phyloP scores from a whole-genome alignment of 2,329 filamentous ascomycete genomes.

The Pseudogymnoascus sp. region DNA sequence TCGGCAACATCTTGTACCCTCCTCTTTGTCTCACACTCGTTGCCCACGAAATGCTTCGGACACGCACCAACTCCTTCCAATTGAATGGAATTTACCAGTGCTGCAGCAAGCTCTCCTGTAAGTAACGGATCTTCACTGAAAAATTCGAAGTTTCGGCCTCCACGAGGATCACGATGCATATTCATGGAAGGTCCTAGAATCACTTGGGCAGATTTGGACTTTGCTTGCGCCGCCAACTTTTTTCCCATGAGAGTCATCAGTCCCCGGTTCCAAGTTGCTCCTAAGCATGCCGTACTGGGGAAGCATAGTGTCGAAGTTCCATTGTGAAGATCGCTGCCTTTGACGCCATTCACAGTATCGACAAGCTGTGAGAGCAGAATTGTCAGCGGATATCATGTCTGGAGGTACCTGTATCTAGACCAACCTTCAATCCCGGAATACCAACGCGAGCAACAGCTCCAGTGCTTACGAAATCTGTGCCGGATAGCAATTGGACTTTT shows the following conservation, averaged over 20 bases:
- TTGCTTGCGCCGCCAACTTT: constrained; percentile 22
- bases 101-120: constrained; percentile 25
- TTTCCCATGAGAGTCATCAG: constrained; percentile 22
- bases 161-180: constrained; percentile 19
- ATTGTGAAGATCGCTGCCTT: constrained; percentile 9
- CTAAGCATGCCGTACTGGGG: constrained; percentile 13
- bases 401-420: not conserved
- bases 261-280: constrained; percentile 23
- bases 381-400: not conserved
- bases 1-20: constrained; percentile 23
- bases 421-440: constrained; percentile 25
- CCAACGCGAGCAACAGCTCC: constrained; percentile 21
- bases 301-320: constrained; percentile 9
- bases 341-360: constrained; percentile 13
- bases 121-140: constrained; percentile 26
- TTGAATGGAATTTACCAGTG: constrained; percentile 18
- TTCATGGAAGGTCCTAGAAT: constrained; percentile 15
- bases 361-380: not conserved
- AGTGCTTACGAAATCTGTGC: constrained; percentile 23
- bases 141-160: constrained; percentile 25
- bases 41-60: constrained; percentile 27
- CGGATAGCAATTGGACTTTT: constrained; percentile 25
- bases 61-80: constrained; percentile 24
- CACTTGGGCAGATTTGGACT: constrained; percentile 19
- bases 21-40: constrained; percentile 25